A percentile compares a stretch with the other conserved stretches of the same genome.
These are phyloP conservation scores for Zhuliangozyma parablackwelliae DNA, from an alignment of 1,139 yeast genomes.

Conservation along the genomic window DNA sequence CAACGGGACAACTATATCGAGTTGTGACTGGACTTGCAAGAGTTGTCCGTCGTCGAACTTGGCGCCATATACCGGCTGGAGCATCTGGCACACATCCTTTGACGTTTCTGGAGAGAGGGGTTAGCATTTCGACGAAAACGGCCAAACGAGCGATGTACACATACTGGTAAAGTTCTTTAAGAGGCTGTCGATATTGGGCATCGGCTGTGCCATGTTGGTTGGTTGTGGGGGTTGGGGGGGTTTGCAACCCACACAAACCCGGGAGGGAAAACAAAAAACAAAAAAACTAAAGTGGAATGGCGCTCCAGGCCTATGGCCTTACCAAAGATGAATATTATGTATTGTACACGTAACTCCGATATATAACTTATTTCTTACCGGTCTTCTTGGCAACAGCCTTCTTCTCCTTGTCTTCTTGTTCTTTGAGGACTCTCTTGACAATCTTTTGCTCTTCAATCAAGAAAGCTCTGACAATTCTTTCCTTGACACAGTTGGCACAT, in stretches of 20 bases:
- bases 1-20: constrained; percentile 7
- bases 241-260: constrained; percentile 5
- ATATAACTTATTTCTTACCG: constrained; percentile 28
- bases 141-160: not conserved
- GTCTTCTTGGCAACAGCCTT: constrained; percentile 49
- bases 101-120: constrained; percentile 5
- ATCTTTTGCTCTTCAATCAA: constrained; percentile 99
- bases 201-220: constrained; percentile 6
- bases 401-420: constrained; percentile 83
- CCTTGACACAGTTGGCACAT: constrained; percentile 98
- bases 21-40: constrained; percentile 5
- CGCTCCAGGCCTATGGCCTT: constrained; percentile 2
- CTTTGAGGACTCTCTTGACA: constrained; percentile 97
- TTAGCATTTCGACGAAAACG: not conserved
- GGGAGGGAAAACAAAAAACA: not conserved
- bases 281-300: not conserved
- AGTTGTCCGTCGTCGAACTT: constrained; percentile 2
- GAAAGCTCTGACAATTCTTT: constrained; percentile 98
- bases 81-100: constrained; percentile 6
- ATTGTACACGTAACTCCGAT: constrained; percentile 11
- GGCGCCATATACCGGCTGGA: not conserved
- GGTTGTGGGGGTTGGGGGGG: not conserved
- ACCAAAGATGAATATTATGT: constrained; percentile 5
- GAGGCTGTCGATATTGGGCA: constrained; percentile 6
- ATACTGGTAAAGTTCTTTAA: constrained; percentile 8